Evolutionary conservation across 2,329 filamentous ascomycete genomes (phyloP).

Genomic region (Ophiostoma tasmaniense): DNA sequence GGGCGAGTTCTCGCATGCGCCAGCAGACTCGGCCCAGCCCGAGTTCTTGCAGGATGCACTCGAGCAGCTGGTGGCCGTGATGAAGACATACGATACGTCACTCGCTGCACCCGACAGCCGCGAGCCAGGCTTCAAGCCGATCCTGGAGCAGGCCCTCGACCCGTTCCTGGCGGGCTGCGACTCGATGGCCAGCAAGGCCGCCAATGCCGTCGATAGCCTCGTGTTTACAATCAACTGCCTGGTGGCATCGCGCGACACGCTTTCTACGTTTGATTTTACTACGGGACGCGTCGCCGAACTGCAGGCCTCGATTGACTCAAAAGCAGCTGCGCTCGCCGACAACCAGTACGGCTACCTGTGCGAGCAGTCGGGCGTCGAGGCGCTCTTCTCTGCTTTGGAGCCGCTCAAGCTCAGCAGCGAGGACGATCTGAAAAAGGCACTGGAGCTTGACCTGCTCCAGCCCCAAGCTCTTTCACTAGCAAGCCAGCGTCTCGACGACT

Average conservation of each 20-base stretch:
- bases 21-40: constrained; percentile 67
- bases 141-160: constrained; percentile 72
- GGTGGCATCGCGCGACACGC: constrained; percentile 45
- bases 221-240: constrained; percentile 70
- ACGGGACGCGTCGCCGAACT: constrained; percentile 46
- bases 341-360: constrained; percentile 67
- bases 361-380: constrained; percentile 61
- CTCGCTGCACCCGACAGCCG: constrained; percentile 51
- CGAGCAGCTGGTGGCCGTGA: constrained; percentile 65
- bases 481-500: constrained; percentile 76
- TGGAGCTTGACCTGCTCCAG: constrained; percentile 48
- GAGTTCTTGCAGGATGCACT: constrained; percentile 74
- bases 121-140: constrained; percentile 62
- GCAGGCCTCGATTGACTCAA: constrained; percentile 45
- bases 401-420: constrained; percentile 30
- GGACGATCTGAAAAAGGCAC: constrained; percentile 45
- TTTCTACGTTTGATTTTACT: constrained; percentile 58
- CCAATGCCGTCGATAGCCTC: constrained; percentile 51
- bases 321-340: constrained; percentile 50
- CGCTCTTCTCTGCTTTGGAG: constrained; percentile 51
- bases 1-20: constrained; percentile 58
- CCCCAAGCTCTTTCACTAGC: constrained; percentile 53
- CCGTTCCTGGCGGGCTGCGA: constrained; percentile 74
- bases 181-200: constrained; percentile 50
- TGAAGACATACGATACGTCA: constrained; percentile 82